These are phyloP conservation scores for Colletotrichum theobromicola DNA, from an alignment of 2,329 filamentous ascomycete genomes.

Conservation along the genomic window DNA sequence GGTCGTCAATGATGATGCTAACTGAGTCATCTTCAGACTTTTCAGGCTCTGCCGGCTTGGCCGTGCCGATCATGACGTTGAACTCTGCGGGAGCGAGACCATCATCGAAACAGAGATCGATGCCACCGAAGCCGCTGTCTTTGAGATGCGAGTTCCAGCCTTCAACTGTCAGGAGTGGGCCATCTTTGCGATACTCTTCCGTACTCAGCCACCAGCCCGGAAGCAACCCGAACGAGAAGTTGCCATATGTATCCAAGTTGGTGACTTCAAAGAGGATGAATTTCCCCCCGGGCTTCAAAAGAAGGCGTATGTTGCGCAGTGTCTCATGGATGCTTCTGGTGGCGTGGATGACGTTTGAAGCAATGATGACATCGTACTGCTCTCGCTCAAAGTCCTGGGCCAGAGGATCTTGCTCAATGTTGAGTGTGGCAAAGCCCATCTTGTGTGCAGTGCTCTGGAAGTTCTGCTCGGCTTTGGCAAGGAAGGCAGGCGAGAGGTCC, in stretches of 20 bases:
- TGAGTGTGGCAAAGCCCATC: conserved; percentile 28
- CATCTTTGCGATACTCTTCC: neutral
- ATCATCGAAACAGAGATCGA: neutral
- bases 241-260: neutral
- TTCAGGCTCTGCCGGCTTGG: neutral
- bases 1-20: neutral
- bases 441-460: neutral
- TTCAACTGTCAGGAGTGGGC: neutral
- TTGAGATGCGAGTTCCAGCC: too few relatives aligned
- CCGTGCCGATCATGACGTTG: neutral
- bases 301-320: conserved; percentile 23
- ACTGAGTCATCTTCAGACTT: neutral
- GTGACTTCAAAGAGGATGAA: conserved; percentile 17
- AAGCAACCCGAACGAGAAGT: neutral
- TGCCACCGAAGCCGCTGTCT: neutral
- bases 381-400: conserved; percentile 29
- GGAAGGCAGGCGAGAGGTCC: neutral
- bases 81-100: neutral
- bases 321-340: conserved; percentile 26
- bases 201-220: neutral
- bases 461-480: neutral
- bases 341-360: conserved; percentile 32
- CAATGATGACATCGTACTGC: conserved; percentile 32
- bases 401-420: conserved; percentile 32
- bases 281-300: conserved; percentile 36